phyloP scores from a whole-genome alignment of 2,329 filamentous ascomycete genomes.

The Thelonectria rubi region DNA sequence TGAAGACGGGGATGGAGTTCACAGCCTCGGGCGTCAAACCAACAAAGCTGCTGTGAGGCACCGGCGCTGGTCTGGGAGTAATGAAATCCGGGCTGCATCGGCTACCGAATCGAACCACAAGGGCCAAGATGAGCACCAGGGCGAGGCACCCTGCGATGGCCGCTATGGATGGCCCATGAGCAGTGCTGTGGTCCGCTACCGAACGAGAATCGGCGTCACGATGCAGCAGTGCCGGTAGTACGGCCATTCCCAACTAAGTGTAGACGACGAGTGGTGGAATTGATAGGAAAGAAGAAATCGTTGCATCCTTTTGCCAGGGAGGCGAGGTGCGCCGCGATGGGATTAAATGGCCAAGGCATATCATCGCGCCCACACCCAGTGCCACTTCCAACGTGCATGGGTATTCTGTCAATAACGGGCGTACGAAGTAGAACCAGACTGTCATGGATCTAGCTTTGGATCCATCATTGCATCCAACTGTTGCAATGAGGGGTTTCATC shows the following conservation, averaged over 20 bases:
- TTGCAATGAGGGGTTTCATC: not conserved
- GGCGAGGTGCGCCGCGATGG: not conserved
- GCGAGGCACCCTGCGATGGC: not conserved
- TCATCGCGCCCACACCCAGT: not conserved
- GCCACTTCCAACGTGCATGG: not conserved
- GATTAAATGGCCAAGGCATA: not conserved
- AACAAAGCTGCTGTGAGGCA: not conserved
- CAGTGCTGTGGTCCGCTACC: not conserved
- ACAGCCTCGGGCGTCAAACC: not conserved
- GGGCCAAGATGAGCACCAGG: not conserved
- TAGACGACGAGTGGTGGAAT: not conserved
- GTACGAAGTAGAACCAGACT: not conserved
- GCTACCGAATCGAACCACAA: not conserved
- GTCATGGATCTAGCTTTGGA: not conserved
- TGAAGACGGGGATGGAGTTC: not conserved
- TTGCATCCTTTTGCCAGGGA: not conserved
- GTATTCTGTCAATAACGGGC: not conserved
- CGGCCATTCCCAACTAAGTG: not conserved
- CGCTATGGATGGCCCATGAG: not conserved
- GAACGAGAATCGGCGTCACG: not conserved
- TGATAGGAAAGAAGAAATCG: not conserved
- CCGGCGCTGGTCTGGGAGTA: not conserved
- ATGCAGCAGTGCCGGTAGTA: not conserved
- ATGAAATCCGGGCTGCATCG: not conserved
- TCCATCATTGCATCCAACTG: not conserved